Evolutionary conservation across 1,284 basidiomycete genomes (phyloP).

Genomic region (Rhodotorula sp.): DNA sequence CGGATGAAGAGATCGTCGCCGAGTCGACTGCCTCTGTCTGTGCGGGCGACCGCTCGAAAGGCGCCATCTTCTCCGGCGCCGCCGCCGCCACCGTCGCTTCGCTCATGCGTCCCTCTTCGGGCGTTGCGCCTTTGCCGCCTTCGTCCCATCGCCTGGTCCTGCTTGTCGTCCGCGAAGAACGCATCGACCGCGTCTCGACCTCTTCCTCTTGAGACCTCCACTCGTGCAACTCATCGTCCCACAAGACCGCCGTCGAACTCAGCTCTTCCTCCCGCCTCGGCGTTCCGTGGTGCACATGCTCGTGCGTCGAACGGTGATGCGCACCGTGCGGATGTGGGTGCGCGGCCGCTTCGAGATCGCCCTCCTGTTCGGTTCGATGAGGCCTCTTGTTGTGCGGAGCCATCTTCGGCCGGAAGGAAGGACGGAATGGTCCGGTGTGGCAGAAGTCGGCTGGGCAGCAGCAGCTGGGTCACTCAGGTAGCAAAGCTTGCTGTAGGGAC

Average conservation of each 20-base stretch:
- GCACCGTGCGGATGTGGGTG: neutral
- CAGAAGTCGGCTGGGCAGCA: too few species aligned
- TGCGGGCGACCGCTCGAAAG: neutral
- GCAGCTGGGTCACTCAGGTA: too few species aligned
- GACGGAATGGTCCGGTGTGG: too few species aligned
- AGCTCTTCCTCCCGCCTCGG: conserved; percentile 8
- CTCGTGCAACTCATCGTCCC: conserved; percentile 16
- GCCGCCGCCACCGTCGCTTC: conserved; percentile 2
- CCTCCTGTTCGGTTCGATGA: neutral
- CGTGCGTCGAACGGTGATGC: neutral
- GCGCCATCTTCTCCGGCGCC: neutral
- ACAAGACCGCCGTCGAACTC: conserved; percentile 19
- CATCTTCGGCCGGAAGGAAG: too few species aligned
- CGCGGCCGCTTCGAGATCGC: conserved; percentile 6
- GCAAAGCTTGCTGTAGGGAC: too few species aligned
- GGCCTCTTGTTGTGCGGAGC: too few species aligned
- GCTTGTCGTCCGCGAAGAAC: neutral
- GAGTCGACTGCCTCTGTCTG: neutral
- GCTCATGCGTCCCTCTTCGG: neutral
- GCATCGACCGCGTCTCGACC: neutral
- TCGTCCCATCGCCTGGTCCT: neutral
- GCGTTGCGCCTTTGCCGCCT: neutral
- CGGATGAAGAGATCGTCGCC: neutral
- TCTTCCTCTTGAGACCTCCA: conserved; percentile 31
- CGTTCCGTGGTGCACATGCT: neutral